A percentile compares a stretch with the other conserved stretches of the same genome.
Evolutionary conservation across 129 eudicot species (phyloP).

Genomic region (Chrysanthemum seticuspe): DNA sequence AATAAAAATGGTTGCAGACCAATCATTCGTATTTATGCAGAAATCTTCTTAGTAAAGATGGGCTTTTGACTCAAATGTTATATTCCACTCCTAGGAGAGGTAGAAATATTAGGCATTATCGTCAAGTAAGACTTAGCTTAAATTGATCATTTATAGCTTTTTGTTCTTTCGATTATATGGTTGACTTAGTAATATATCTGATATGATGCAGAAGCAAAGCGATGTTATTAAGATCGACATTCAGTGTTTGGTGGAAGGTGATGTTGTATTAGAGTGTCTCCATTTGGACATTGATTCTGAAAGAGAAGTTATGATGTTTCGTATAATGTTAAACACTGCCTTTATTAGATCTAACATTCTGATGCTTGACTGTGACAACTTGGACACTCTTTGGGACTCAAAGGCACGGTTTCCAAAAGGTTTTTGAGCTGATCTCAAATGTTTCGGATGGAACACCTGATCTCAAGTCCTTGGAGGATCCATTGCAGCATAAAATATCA

Average conservation of each 20-base stretch:
- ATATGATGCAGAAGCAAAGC: slow-evolving; percentile 76
- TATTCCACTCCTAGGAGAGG: slow-evolving; percentile 75
- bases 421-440: slow-evolving; percentile 79
- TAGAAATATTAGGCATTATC: slow-evolving; percentile 71
- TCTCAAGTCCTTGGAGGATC: slow-evolving; percentile 35
- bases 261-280: slow-evolving; percentile 93
- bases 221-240: slow-evolving; percentile 95
- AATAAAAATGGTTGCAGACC: slow-evolving; percentile 90
- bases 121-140: slow-evolving; percentile 51
- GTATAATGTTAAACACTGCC: slow-evolving; percentile 96
- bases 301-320: slow-evolving; percentile 98
- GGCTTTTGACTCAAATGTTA: slow-evolving; percentile 82
- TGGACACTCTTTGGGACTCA: slow-evolving; percentile 96
- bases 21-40: slow-evolving; percentile 75
- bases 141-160: not conserved
- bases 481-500: slow-evolving; percentile 23
- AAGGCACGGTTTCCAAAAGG: slow-evolving; percentile 85
- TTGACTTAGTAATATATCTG: slow-evolving; percentile 7
- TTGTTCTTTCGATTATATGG: not conserved
- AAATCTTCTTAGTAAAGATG: slow-evolving; percentile 82
- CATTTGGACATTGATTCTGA: slow-evolving; percentile 86
- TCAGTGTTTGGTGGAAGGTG: slow-evolving; percentile 96
- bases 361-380: slow-evolving; percentile 79
- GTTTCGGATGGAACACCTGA: slow-evolving; percentile 55
- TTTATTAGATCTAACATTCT: slow-evolving; percentile 91